These are phyloP conservation scores for Diaporthe citri DNA, from an alignment of 2,329 filamentous ascomycete genomes.

Conservation along the genomic window DNA sequence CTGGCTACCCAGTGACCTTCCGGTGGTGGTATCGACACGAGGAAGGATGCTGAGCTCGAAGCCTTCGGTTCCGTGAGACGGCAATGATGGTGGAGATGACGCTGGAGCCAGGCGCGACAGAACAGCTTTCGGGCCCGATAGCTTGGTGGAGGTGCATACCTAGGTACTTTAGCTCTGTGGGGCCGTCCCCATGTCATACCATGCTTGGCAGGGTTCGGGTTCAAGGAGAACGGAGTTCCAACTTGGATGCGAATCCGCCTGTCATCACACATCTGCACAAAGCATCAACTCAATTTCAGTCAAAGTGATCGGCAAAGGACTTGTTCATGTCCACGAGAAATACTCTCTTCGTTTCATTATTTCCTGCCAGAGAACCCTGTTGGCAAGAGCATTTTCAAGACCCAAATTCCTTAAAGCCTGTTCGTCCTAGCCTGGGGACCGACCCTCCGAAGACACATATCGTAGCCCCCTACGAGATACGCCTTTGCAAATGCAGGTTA, in stretches of 20 bases:
- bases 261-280: background rate
- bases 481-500: conserved; percentile 29
- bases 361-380: background rate
- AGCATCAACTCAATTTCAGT: too few relatives aligned
- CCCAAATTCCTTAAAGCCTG: background rate
- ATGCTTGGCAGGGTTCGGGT: conserved; percentile 11
- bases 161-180: conserved; percentile 23
- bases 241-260: background rate
- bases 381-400: conserved; percentile 19
- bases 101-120: background rate
- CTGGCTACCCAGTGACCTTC: background rate
- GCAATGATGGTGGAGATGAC: background rate
- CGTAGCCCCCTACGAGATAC: conserved; percentile 29
- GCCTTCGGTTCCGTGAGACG: background rate
- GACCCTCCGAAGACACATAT: conserved; percentile 22
- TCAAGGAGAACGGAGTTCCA: background rate
- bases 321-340: conserved; percentile 1
- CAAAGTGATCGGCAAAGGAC: background rate
- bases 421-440: conserved; percentile 13
- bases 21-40: background rate
- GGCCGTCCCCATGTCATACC: background rate
- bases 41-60: background rate
- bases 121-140: conserved; percentile 26
- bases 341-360: conserved; percentile 25
- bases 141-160: conserved; percentile 15